Base-by-base conservation (phyloP, 306 rosid genomes). In the Acacia melanoxylon region DNA sequence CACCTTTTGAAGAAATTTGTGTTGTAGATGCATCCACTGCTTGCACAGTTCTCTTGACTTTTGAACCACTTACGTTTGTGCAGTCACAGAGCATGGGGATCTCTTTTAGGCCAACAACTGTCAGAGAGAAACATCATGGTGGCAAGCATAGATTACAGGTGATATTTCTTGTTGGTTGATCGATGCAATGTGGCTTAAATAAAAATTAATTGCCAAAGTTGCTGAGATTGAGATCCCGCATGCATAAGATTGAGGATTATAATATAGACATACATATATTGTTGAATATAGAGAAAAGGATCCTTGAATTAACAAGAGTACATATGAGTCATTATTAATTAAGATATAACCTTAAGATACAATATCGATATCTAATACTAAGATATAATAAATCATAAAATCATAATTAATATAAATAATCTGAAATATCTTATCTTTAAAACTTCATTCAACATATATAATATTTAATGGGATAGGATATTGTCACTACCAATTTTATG, bases 91-190 rank as follows among this genome's bases (percentile, higher is more conserved):
- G 97, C 97, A 86, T 93, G 97, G 97, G 98, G 98, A 58, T 86
- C 91, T 84, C 98, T 94, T 75, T 90, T 94, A 85, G 98, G 98
- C 59, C 91, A 85, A 48, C 97, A 94, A 74, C 86, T 93, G 85
- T 83, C 97, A n/a, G 97, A 94, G 61, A 88, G 97, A 85, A 97
- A 87, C 86, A 89, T 94, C 83, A 89, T 94, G 74, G 97, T 94
- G 82, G 97, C 98, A 41, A 92, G 97, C 90, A 90, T 94, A 71
- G 98, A 94, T 87, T 94, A 94, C 91, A 89, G 98, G 98, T 94
- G 83, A 81, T 62, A 9, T 29, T 78, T 81, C 59, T 40, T 75
- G 41, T 51, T 74, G 0, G 65, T 27, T 56, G 68, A 37, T 61
- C 68, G 56, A 70, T 51, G 76, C 76, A 14, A 27, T 63, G n/a